Evolutionary conservation across 306 rosid genomes (phyloP).

Genomic region (Calophaca sinica): DNA sequence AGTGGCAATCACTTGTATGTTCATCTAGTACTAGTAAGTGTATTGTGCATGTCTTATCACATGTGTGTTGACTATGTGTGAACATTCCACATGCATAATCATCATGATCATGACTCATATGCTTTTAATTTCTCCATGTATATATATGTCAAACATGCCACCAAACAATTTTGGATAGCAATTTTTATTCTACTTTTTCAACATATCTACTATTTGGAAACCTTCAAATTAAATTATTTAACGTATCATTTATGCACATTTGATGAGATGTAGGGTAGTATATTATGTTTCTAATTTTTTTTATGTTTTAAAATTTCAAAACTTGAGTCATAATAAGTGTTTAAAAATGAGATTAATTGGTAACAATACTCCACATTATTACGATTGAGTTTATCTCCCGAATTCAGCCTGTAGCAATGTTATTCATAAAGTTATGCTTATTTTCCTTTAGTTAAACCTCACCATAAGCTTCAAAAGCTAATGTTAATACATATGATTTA

Average conservation of each 20-base stretch:
- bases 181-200: constrained; percentile 9
- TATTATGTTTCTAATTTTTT: not conserved
- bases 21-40: constrained; percentile 41
- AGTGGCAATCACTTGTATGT: constrained; percentile 50
- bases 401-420: not conserved
- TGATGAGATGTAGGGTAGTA: not conserved
- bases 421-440: not conserved
- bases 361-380: not conserved
- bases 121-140: constrained; percentile 35
- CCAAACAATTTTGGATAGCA: not conserved
- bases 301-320: not conserved
- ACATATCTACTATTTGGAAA: not conserved
- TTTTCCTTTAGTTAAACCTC: not conserved
- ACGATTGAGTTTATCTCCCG: not conserved
- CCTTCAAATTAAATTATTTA: too few relatives aligned
- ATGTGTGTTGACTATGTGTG: constrained; percentile 51
- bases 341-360: not conserved
- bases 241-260: not conserved
- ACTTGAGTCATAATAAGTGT: constrained; percentile 2
- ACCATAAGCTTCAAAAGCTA: not conserved
- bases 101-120: constrained; percentile 27
- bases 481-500: not conserved
- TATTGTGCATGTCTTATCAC: constrained; percentile 44
- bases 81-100: constrained; percentile 46
- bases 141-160: not conserved